Evolutionary conservation across 106 monocot species (phyloP), one percentile per base, ranked within the genome.

Genomic region (Dactylorhiza incarnata): DNA sequence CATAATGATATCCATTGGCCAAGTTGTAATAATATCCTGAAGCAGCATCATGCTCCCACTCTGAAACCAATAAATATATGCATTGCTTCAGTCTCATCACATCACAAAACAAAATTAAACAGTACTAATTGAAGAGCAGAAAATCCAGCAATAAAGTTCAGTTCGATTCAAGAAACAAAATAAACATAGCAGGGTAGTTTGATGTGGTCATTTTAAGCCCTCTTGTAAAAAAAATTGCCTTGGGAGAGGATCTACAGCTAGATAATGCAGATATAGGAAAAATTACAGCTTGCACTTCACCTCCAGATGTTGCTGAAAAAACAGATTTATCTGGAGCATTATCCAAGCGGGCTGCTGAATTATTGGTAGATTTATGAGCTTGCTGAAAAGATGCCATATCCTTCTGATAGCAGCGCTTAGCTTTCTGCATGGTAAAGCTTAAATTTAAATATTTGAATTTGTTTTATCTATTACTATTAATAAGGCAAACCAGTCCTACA

Each of bases 381-480:
- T 84, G 85, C 48, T 79, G 29, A 45, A 95, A 95, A 43, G 92
- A 76, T 61, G 82, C 81, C 50, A 94, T 54, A 82, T 97, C 96
- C 59, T 91, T 97, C 77, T 94, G 91, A 79, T 97, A 97, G 78
- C 96, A 91, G 16, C 82, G 81, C 70, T 84, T 91, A 7, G 95
- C 96, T 93, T 91, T 96, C 91, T 96, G 85, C 67, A 79, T 29
- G 29, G 9, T 29, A 65, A 65, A 65, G 29, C 0, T 65, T 65
- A 65, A 65, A 65, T 5, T 8, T 59, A 59, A 59, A 59, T 22
- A 59, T 59, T 59, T 59, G 22, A 59, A 20, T 6, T 59, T 59
- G 0, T 37, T 37, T 37, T 37, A 29, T 37, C 37, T 37, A 59
- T 59, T 56, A 56, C 0, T n/a, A n/a, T 56, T 7, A 56, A 59